Conservation (phyloP, 768 basidiomycete species). For the Pseudohyphozyma bogoriensis region DNA sequence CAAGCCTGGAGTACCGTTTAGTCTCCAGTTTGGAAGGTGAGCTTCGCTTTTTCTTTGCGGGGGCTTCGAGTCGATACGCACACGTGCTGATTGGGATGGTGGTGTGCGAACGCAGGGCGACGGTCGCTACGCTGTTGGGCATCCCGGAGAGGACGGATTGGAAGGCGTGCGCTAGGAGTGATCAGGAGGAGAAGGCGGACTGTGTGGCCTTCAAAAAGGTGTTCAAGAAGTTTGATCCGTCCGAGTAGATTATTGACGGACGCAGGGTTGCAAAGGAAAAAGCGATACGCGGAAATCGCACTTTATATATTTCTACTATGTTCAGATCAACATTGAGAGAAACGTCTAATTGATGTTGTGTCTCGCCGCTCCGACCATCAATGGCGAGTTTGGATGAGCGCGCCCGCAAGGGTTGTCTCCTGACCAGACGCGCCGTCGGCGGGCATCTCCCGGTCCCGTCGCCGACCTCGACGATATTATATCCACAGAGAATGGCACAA, state of each 20-base stretch:
- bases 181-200: constrained; percentile 77
- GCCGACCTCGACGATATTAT: too few relatives aligned
- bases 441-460: too few relatives aligned
- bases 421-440: too few relatives aligned
- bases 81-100: neutral
- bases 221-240: constrained; percentile 42
- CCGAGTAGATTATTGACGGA: neutral
- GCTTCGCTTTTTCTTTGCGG: constrained; percentile 30
- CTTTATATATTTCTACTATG: too few relatives aligned
- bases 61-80: neutral
- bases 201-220: constrained; percentile 72
- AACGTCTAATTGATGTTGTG: too few relatives aligned
- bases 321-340: too few relatives aligned
- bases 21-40: constrained; percentile 88
- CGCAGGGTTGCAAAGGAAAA: too few relatives aligned
- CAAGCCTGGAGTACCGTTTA: constrained; percentile 65
- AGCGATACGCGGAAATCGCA: neutral
- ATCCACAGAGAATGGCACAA: too few relatives aligned
- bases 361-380: too few relatives aligned
- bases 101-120: too few relatives aligned
- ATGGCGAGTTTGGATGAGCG: too few relatives aligned
- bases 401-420: too few relatives aligned
- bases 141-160: constrained; percentile 76
- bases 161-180: constrained; percentile 73
- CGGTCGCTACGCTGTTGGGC: constrained; percentile 63